Conservation (phyloP, 192 early-diverging fungal genomes). For the Coemansia sp. region DNA sequence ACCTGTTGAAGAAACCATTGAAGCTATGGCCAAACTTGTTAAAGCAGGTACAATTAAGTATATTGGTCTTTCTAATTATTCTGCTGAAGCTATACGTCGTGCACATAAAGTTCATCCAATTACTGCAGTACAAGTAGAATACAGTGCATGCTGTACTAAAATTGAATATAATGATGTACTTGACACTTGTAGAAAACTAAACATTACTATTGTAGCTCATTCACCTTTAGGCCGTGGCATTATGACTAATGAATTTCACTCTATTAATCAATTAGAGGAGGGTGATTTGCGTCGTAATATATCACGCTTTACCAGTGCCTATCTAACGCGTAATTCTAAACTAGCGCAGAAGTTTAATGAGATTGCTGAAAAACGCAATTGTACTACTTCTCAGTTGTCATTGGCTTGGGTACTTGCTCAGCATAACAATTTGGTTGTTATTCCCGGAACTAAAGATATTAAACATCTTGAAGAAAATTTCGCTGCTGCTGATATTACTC, state of each 20-base stretch:
- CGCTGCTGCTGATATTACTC: constrained; percentile 29
- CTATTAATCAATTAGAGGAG: constrained; percentile 55
- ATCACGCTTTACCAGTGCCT: constrained; percentile 62
- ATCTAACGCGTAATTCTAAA: constrained; percentile 61
- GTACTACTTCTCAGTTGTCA: constrained; percentile 56
- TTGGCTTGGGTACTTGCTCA: constrained; percentile 68
- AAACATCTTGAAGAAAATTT: constrained; percentile 51
- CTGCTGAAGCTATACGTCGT: constrained; percentile 60
- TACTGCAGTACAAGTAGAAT: constrained; percentile 54
- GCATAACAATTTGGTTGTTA: constrained; percentile 51
- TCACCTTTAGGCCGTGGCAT: constrained; percentile 73
- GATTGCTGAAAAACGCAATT: constrained; percentile 57
- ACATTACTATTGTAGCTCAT: constrained; percentile 71
- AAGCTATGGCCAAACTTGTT: constrained; percentile 63
- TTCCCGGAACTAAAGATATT: constrained; percentile 59
- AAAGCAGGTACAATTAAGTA: constrained; percentile 66
- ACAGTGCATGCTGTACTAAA: constrained; percentile 60
- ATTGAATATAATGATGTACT: constrained; percentile 70
- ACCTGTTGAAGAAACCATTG: constrained; percentile 64
- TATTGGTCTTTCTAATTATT: constrained; percentile 63
- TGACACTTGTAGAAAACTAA: constrained; percentile 68
- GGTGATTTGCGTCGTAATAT: constrained; percentile 56
- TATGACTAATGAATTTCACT: constrained; percentile 61
- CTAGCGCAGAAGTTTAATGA: constrained; percentile 57
- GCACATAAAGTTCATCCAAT: constrained; percentile 71